Evolutionary conservation across 768 basidiomycete species (phyloP).

Genomic region (Mycena belliarum): DNA sequence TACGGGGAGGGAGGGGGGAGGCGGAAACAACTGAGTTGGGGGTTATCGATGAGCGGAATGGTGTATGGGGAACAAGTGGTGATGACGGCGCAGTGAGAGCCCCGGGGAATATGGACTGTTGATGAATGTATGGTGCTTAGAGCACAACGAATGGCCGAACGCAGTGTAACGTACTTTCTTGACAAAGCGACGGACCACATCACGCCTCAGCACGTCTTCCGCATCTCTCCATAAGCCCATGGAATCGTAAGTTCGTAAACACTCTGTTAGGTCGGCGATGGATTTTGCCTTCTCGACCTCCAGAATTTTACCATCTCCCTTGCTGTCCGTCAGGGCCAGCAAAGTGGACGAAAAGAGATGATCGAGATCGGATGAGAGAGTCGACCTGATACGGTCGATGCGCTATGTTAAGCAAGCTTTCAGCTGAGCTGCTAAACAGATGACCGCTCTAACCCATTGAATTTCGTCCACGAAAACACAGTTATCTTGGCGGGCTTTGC

Average conservation of each 20-base stretch:
- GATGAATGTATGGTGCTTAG: background rate
- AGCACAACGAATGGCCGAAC: background rate
- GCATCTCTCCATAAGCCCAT: constrained; percentile 85
- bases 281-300: constrained; percentile 68
- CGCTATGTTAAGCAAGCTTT: constrained; percentile 46
- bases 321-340: constrained; percentile 47
- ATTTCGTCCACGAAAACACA: constrained; percentile 83
- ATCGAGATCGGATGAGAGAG: constrained; percentile 85
- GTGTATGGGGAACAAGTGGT: constrained; percentile 77
- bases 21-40: constrained; percentile 28
- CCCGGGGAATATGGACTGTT: constrained; percentile 73
- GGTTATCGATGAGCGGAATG: constrained; percentile 45
- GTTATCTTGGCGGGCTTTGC: constrained; percentile 75
- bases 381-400: constrained; percentile 80
- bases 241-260: constrained; percentile 75
- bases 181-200: constrained; percentile 74
- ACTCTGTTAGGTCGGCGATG: constrained; percentile 71
- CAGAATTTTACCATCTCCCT: constrained; percentile 47
- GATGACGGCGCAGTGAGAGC: constrained; percentile 70
- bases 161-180: constrained; percentile 56
- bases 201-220: constrained; percentile 78
- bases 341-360: constrained; percentile 73
- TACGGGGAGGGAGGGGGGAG: constrained; percentile 37
- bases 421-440: constrained; percentile 2
- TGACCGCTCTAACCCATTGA: constrained; percentile 65